Percentiles rank a stretch among this genome's conserved stretches.
These are phyloP conservation scores for Lodderomyces pseudojiufengensis DNA, from an alignment of 1,139 yeast species.

Conservation along the genomic window DNA sequence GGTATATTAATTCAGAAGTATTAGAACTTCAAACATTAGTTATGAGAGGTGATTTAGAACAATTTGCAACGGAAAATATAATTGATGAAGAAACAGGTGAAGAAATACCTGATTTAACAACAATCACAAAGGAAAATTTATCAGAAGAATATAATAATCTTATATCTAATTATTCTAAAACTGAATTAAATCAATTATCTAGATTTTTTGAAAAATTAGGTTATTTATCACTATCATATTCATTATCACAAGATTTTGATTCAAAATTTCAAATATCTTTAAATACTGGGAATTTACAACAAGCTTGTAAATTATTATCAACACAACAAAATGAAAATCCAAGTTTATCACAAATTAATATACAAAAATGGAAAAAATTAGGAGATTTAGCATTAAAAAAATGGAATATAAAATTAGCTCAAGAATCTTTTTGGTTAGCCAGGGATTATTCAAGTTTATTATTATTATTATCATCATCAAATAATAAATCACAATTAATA, in stretches of 20 bases:
- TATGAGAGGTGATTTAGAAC: slow-evolving; percentile 81
- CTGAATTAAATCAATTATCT: slow-evolving; percentile 76
- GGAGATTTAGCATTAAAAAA: slow-evolving; percentile 81
- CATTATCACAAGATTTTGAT: slow-evolving; percentile 78
- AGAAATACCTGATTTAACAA: slow-evolving; percentile 41
- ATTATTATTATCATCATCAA: slow-evolving; percentile 78
- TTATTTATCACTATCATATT: slow-evolving; percentile 73
- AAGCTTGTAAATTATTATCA: slow-evolving; percentile 71
- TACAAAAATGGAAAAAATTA: slow-evolving; percentile 77
- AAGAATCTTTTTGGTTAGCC: slow-evolving; percentile 75
- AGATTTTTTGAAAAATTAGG: slow-evolving; percentile 95
- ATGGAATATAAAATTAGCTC: slow-evolving; percentile 82
- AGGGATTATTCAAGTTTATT: slow-evolving; percentile 79
- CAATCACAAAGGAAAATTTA: slow-evolving; percentile 62
- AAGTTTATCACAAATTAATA: slow-evolving; percentile 31
- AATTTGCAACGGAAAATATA: slow-evolving; percentile 32
- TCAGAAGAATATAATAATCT: slow-evolving; percentile 50
- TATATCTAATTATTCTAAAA: slow-evolving; percentile 51
- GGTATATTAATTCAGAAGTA: slow-evolving; percentile 78
- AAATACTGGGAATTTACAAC: slow-evolving; percentile 58
- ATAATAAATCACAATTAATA: slow-evolving; percentile 57
- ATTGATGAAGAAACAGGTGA: slow-evolving; percentile 41
- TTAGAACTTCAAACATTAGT: slow-evolving; percentile 94
- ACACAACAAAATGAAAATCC: slow-evolving; percentile 50
- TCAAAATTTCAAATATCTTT: slow-evolving; percentile 73